These are phyloP conservation scores for Leptomonas pyrrhocoris DNA, from an alignment of 208 protist genomes.

Conservation along the genomic window DNA sequence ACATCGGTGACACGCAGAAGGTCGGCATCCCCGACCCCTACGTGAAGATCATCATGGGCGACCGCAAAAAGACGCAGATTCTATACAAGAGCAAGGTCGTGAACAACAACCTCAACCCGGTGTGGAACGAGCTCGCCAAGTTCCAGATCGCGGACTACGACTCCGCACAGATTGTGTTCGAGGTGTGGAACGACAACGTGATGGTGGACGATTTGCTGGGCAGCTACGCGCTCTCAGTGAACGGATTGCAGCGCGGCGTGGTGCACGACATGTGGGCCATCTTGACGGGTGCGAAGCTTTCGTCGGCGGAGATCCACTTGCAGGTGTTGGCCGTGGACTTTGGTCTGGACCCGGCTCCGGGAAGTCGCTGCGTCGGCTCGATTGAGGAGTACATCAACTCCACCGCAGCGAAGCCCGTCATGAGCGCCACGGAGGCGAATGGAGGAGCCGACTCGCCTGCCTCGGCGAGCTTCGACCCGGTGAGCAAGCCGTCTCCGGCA, in stretches of 20 bases:
- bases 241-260: slow-evolving; percentile 55
- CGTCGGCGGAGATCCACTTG: slow-evolving; percentile 65
- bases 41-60: slow-evolving; percentile 49
- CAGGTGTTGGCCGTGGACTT: slow-evolving; percentile 80
- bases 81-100: slow-evolving; percentile 45
- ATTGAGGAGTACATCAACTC: slow-evolving; percentile 27
- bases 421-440: slow-evolving; percentile 13
- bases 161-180: slow-evolving; percentile 47
- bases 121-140: slow-evolving; percentile 77
- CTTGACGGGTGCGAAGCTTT: slow-evolving; percentile 42
- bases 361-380: slow-evolving; percentile 13
- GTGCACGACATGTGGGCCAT: slow-evolving; percentile 67
- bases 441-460: slow-evolving; percentile 1
- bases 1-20: slow-evolving; percentile 55
- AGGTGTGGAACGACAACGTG: slow-evolving; percentile 78
- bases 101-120: slow-evolving; percentile 54
- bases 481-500: slow-evolving; percentile 9
- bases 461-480: slow-evolving; percentile 5
- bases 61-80: slow-evolving; percentile 51
- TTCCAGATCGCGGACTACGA: slow-evolving; percentile 74
- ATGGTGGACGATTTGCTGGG: slow-evolving; percentile 68
- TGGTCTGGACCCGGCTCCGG: slow-evolving; percentile 35
- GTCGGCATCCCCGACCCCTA: slow-evolving; percentile 67
- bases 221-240: slow-evolving; percentile 52
- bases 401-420: slow-evolving; percentile 9